Evolutionary conservation across 345 rosid species (phyloP).

Genomic region (Salix udensis): DNA sequence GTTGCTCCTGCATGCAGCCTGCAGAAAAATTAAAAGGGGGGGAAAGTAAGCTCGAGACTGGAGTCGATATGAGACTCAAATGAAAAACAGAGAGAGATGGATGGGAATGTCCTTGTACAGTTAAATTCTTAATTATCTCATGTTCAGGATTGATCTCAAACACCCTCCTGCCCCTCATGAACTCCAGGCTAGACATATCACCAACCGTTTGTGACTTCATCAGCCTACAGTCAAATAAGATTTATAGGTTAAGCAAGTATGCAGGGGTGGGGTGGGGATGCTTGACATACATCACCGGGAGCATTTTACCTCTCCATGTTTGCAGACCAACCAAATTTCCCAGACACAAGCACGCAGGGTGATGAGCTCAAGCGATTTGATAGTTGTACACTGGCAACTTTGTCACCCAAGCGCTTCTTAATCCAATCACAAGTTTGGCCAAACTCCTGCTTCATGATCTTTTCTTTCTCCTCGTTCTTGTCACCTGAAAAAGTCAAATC

Average conservation of each 20-base stretch:
- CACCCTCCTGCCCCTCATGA: conserved; percentile 96
- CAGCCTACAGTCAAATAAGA: conserved; percentile 44
- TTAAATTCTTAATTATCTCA: conserved; percentile 63
- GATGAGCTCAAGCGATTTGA: conserved; percentile 89
- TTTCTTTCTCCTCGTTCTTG: conserved; percentile 83
- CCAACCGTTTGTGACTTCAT: conserved; percentile 93
- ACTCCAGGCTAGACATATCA: conserved; percentile 72
- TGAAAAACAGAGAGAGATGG: background rate
- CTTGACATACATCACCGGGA: background rate
- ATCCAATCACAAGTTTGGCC: conserved; percentile 96
- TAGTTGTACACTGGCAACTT: conserved; percentile 84
- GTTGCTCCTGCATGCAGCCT: conserved; percentile 71
- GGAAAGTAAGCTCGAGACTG: background rate
- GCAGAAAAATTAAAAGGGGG: conserved; percentile 6
- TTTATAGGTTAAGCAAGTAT: background rate
- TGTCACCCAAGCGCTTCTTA: conserved; percentile 78
- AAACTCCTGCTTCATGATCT: conserved; percentile 70
- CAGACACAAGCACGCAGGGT: conserved; percentile 92
- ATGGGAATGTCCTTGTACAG: conserved; percentile 31
- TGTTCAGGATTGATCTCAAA: conserved; percentile 96
- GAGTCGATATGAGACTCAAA: too few relatives aligned
- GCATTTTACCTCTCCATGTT: conserved; percentile 86
- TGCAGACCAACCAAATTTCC: conserved; percentile 98
- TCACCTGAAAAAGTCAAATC: conserved; percentile 55
- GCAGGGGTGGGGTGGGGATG: background rate